A percentile compares a stretch with the other conserved stretches of the same genome.
Evolutionary conservation across 371 early-diverging fungal species (phyloP).

Genomic region (Nematocida homosporus): DNA sequence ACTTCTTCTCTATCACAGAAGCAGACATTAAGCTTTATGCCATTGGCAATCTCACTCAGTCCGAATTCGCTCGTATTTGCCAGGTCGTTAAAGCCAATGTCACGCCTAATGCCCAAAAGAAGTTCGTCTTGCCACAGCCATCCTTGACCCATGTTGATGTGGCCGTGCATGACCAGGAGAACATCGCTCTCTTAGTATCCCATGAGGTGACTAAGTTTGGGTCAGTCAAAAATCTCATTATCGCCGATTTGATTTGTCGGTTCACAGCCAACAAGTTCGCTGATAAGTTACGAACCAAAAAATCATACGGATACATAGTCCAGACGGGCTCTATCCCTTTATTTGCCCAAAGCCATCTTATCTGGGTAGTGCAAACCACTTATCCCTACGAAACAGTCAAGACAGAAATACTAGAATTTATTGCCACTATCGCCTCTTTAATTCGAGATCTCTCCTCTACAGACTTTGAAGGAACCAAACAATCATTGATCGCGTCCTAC

Average conservation of each 20-base stretch:
- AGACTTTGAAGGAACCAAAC: too few species aligned
- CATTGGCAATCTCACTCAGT: slow-evolving; percentile 28
- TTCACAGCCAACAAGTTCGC: slow-evolving; percentile 58
- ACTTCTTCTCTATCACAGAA: not conserved
- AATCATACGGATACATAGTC: slow-evolving; percentile 64
- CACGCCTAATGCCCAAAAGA: not conserved
- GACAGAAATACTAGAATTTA: too few species aligned
- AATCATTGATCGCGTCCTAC: too few species aligned
- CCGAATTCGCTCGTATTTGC: slow-evolving; percentile 15
- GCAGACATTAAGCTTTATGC: slow-evolving; percentile 19
- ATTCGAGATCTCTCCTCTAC: too few species aligned
- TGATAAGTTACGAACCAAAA: slow-evolving; percentile 63
- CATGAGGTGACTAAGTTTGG: not conserved
- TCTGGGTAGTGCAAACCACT: slow-evolving; percentile 59
- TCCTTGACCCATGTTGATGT: not conserved
- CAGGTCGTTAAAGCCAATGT: slow-evolving; percentile 1
- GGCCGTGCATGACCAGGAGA: slow-evolving; percentile 34
- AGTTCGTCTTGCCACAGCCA: not conserved
- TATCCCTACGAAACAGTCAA: slow-evolving; percentile 50
- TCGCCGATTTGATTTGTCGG: slow-evolving; percentile 24
- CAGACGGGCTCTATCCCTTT: not conserved
- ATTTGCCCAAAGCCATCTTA: slow-evolving; percentile 15
- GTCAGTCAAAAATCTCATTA: not conserved
- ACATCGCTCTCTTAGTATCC: slow-evolving; percentile 27
- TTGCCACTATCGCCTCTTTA: too few species aligned